These are phyloP conservation scores for Acer yangbiense DNA, from an alignment of 345 rosid genomes.

Conservation along the genomic window DNA sequence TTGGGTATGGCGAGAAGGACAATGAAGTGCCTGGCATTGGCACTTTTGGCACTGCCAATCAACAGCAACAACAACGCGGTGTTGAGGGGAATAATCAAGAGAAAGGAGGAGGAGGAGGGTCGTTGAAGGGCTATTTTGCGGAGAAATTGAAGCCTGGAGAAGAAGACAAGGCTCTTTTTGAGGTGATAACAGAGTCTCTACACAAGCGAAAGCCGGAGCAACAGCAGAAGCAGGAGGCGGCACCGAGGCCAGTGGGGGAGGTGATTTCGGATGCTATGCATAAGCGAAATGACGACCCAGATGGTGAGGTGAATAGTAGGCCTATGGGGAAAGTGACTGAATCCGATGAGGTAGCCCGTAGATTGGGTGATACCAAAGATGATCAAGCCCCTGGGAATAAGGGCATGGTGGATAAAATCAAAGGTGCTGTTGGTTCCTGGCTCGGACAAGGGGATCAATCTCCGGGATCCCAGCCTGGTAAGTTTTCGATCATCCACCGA, in stretches of 20 bases:
- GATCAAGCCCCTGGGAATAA: slow-evolving; percentile 1
- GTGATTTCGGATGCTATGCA: slow-evolving; percentile 25
- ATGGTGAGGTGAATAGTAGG: slow-evolving; percentile 3
- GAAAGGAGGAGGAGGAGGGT: slow-evolving; percentile 42
- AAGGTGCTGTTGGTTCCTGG: slow-evolving; percentile 61
- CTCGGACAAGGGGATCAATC: slow-evolving; percentile 31
- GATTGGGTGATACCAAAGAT: slow-evolving; percentile 36
- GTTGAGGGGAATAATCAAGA: slow-evolving; percentile 29
- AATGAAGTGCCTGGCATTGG: no score
- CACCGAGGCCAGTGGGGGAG: slow-evolving; percentile 28
- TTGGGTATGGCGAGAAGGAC: slow-evolving; percentile 49
- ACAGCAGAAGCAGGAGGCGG: background rate
- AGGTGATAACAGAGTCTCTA: slow-evolving; percentile 52
- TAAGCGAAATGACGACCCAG: slow-evolving; percentile 1
- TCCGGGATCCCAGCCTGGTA: slow-evolving; percentile 34
- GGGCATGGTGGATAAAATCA: slow-evolving; percentile 52
- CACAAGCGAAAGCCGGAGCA: slow-evolving; percentile 29
- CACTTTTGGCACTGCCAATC: no score
- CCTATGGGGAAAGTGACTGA: slow-evolving; percentile 49
- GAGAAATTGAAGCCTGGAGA: slow-evolving; percentile 81
- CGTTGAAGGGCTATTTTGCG: slow-evolving; percentile 48
- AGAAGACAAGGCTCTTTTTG: slow-evolving; percentile 67
- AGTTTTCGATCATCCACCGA: background rate
- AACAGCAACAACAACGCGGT: background rate
- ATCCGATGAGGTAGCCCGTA: slow-evolving; percentile 54